Base-by-base conservation (phyloP, 345 rosid species). In the Arabis hirsuta region DNA sequence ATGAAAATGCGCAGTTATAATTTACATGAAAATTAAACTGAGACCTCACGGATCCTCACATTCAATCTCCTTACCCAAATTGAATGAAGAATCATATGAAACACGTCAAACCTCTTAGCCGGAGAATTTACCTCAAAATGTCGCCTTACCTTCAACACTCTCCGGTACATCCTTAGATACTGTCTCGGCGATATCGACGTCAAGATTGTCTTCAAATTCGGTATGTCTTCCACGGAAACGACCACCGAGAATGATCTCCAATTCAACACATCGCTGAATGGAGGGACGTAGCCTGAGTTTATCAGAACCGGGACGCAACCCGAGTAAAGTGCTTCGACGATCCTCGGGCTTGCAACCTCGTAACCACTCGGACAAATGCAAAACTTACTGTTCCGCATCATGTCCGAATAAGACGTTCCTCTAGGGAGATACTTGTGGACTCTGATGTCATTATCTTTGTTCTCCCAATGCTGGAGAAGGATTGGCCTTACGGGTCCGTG, bases 321-420 rank as follows among this genome's bases (percentile, higher is more conserved):
- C 0, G 88, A 80, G 84, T 94, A 94, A 34, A 94, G 67, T 1
- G 98, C 97, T 82, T 91, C 96, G 0, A 91, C 96, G 2, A 89
- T 78, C 65, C 98, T 77, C 0, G 97, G 98, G 62, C 96, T 91
- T 0, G 97, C 97, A 16, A 94, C 98, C 76, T 94, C 97, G 29
- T 94, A 91, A 3, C 98, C 98, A 4, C 98, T 94, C 0, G 96
- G 98, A 73, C 97, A 94, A 7, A 94, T 69, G 79, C 98, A 94
- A 71, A 79, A 93, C 83, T 86, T 93, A 74, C 89, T 86, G 57
- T 73, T 85, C 24, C 86, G 82, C 92, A 93, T 80, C 96, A 90
- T 83, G 20, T 82, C 91, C 4, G 81, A 44, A 81, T 93, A 93
- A 8, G 90, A 82, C 5, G 81, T 75, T 3, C 96, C 92, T 72